phyloP scores from a whole-genome alignment of 2,329 filamentous ascomycete genomes.

The Teratosphaeria viscida region DNA sequence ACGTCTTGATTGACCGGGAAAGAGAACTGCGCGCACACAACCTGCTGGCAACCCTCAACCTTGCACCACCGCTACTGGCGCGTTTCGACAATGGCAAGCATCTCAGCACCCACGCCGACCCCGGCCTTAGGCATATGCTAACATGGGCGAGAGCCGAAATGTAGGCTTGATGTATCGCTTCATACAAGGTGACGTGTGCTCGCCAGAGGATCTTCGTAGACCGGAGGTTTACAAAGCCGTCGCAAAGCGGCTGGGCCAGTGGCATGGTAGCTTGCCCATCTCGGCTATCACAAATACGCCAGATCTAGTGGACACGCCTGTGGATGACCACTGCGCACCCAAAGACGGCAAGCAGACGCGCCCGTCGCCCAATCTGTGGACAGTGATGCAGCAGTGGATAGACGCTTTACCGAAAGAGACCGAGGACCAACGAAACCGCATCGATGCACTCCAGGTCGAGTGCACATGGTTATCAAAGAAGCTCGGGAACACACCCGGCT shows the following conservation, averaged over 20 bases:
- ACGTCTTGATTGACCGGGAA: slow-evolving; percentile 90
- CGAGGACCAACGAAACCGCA: slow-evolving; percentile 56
- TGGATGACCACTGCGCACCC: slow-evolving; percentile 12
- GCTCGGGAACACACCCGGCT: slow-evolving; percentile 64
- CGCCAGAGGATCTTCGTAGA: slow-evolving; percentile 67
- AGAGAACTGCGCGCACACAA: slow-evolving; percentile 60
- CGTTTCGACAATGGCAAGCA: slow-evolving; percentile 73
- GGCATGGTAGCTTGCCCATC: slow-evolving; percentile 67
- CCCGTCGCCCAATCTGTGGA: slow-evolving; percentile 84
- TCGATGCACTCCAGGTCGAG: slow-evolving; percentile 62
- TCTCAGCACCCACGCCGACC: background rate
- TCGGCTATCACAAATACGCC: slow-evolving; percentile 36
- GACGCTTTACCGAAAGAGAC: slow-evolving; percentile 67
- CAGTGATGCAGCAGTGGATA: slow-evolving; percentile 93
- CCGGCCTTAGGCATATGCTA: background rate
- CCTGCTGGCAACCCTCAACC: slow-evolving; percentile 68
- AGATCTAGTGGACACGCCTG: slow-evolving; percentile 11
- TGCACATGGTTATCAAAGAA: slow-evolving; percentile 58
- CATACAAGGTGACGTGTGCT: slow-evolving; percentile 69
- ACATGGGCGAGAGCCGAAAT: background rate
- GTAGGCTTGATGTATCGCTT: slow-evolving; percentile 75
- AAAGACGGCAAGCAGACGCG: slow-evolving; percentile 38
- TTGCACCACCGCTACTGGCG: slow-evolving; percentile 79
- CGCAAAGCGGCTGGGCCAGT: slow-evolving; percentile 75
- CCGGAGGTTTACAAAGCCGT: slow-evolving; percentile 72